Percentiles rank a stretch among this genome's conserved stretches.
phyloP scores from a whole-genome alignment of 768 basidiomycete species.

The Mycena vulgaris region DNA sequence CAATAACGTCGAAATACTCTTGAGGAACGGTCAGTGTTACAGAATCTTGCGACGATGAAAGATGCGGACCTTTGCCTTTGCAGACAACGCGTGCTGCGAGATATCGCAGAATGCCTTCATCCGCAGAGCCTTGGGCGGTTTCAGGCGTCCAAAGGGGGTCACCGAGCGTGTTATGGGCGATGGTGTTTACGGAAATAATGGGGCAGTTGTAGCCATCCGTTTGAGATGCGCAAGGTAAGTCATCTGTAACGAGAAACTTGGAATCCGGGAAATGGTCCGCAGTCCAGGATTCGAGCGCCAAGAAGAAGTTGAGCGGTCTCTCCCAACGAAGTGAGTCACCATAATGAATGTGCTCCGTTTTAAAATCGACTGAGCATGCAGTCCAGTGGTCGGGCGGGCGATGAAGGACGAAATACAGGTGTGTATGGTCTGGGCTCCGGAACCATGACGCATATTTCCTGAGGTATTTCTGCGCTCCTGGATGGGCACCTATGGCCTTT shows the following conservation, averaged over 20 bases:
- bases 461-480: no score
- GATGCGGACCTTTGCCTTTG: neutral
- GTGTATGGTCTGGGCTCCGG: neutral
- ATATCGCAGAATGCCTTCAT: slow-evolving; percentile 29
- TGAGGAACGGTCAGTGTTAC: neutral
- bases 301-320: slow-evolving; percentile 13
- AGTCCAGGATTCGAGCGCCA: slow-evolving; percentile 6
- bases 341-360: slow-evolving; percentile 5
- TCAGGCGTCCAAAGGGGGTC: slow-evolving; percentile 32
- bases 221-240: slow-evolving; percentile 30
- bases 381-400: slow-evolving; percentile 31
- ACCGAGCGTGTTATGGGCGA: slow-evolving; percentile 22
- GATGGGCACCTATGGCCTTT: no score
- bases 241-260: neutral
- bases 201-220: no score
- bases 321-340: slow-evolving; percentile 23
- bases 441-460: slow-evolving; percentile 11
- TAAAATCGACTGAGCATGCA: slow-evolving; percentile 8
- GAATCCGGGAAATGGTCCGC: neutral
- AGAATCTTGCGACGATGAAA: neutral
- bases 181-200: slow-evolving; percentile 33
- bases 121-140: neutral
- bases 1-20: neutral
- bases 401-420: slow-evolving; percentile 10
- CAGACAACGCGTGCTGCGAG: slow-evolving; percentile 9